Percentiles rank a stretch among this genome's conserved stretches.
These are phyloP conservation scores for Fusarium irregulare DNA, from an alignment of 2,329 filamentous ascomycete species.

Conservation along the genomic window DNA sequence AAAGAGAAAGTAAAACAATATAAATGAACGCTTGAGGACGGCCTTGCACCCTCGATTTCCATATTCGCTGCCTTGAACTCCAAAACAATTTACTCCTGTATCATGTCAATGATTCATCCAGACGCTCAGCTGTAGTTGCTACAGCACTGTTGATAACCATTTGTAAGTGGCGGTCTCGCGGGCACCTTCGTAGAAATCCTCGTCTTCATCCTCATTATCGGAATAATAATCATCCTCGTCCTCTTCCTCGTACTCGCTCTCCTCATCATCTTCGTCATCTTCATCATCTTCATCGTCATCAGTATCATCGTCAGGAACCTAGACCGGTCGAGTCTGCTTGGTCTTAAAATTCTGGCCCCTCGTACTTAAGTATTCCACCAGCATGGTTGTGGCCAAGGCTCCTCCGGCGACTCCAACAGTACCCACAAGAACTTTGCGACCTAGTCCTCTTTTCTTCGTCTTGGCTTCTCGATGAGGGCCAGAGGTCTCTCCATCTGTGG, in stretches of 20 bases:
- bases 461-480: conserved; percentile 34
- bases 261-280: too few species aligned
- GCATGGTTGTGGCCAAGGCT: conserved; percentile 68
- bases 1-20: conserved; percentile 3
- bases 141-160: not conserved
- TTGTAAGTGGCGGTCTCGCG: not conserved
- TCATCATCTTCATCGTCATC: not conserved
- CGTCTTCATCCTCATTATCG: not conserved
- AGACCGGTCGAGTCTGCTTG: conserved; percentile 35
- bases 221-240: too few species aligned
- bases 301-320: not conserved
- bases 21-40: not conserved
- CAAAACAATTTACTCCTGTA: not conserved
- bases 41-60: not conserved
- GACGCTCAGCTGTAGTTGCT: not conserved
- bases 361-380: conserved; percentile 67
- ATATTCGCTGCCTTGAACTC: conserved; percentile 21
- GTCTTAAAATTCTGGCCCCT: conserved; percentile 51
- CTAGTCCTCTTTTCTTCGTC: conserved; percentile 54
- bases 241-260: not conserved
- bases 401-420: conserved; percentile 66
- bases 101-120: not conserved
- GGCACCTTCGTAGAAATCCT: not conserved
- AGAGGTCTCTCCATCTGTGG: conserved; percentile 63
- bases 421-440: conserved; percentile 63